Base-by-base conservation (phyloP, 805 yeast genomes). In the Wickerhamomyces sydowiorum region DNA sequence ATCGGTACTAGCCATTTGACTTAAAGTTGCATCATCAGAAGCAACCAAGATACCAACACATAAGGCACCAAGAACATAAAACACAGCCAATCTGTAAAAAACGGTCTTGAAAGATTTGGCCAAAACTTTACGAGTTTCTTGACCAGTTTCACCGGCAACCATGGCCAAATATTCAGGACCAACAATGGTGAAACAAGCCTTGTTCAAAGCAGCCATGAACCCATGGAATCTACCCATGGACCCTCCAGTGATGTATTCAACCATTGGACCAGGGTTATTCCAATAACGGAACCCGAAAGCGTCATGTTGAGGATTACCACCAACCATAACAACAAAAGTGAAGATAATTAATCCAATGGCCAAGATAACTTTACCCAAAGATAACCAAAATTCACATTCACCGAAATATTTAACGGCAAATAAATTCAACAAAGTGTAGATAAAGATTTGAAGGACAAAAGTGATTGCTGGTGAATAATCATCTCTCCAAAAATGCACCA, bases 121-220 rank as follows among this genome's bases (percentile, higher is more conserved):
- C 57, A 88, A 65, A 9, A 78, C 78, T 44, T 74, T 75, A 42
- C 95, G 72, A 7, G 95, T 90, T 54, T 79, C 73, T 38, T 72
- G 68, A 14, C 86, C 79, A 15, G 82, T 75, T 60, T 87, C 96
- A 37, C 91, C 85, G 7, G 95, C 93, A 25, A 85, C 76, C 82
- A 85, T 80, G 3, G 89, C 73, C 28, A 87, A 76, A 52, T 84
- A 84, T 62, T 87, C 96, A 4, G 95, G 93, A 1, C 95, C 96
- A 7, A 84, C 85, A 50, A 84, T 76, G 17, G 91, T 82, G 59
- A 84, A 87, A 33, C 82, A 67, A 9, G 93, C 95, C 48, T 78
- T 79, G 44, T 76, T 70, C 39, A 86, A 63, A 46, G 90, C 82
- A 1, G 82, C 75, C 56, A 83, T 62, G 52, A 84, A 84, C 1